Percentiles rank a stretch among this genome's conserved stretches.
These are phyloP conservation scores for Arachis hypogaea DNA, from an alignment of 306 rosid species.

Conservation along the genomic window DNA sequence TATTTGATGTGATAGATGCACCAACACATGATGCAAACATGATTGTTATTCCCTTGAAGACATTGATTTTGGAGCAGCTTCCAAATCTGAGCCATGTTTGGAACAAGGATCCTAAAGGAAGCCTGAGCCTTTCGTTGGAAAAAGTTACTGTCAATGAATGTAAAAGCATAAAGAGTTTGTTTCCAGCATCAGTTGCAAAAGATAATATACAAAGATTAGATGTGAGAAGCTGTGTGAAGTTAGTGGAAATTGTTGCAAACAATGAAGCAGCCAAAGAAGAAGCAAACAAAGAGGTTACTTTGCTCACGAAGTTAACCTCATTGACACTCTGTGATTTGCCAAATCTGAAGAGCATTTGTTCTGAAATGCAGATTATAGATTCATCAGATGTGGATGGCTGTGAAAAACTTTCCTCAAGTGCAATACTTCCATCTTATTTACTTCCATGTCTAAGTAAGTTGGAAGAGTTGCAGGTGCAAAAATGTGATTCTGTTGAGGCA, in stretches of 20 bases:
- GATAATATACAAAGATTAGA: no score
- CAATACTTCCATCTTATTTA: not conserved
- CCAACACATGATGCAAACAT: not conserved
- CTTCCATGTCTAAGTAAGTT: not conserved
- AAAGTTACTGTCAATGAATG: not conserved
- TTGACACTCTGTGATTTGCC: no score
- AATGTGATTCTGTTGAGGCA: not conserved
- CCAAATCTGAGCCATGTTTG: not conserved
- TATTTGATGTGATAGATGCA: not conserved
- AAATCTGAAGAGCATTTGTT: no score
- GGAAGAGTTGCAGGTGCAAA: not conserved
- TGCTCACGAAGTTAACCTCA: no score
- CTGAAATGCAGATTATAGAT: no score
- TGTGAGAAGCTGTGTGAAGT: no score
- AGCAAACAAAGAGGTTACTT: no score
- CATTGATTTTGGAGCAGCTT: not conserved
- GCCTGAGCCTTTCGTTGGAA: not conserved
- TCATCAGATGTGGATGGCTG: not conserved
- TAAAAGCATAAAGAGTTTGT: no score
- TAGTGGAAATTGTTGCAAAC: no score
- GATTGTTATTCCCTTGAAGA: not conserved
- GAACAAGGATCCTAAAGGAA: slow-evolving; percentile 3
- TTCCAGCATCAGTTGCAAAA: no score
- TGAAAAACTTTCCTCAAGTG: no score
- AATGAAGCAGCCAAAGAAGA: no score